phyloP scores from a whole-genome alignment of 306 rosid species.

The Dryas drummondii region DNA sequence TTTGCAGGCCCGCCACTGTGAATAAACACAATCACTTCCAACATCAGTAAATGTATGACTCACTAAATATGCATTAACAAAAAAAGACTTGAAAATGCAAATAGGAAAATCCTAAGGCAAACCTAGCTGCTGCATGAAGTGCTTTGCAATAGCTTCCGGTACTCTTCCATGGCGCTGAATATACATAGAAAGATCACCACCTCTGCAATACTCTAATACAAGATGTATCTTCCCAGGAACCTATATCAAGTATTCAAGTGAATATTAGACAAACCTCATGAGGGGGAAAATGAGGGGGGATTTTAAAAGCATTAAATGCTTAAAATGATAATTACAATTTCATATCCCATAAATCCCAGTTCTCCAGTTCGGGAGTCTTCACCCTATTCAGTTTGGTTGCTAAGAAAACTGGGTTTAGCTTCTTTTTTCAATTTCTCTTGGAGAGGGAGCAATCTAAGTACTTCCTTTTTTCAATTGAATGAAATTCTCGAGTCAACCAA shows the following conservation, averaged over 20 bases:
- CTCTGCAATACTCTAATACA: conserved; percentile 91
- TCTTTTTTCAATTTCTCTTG: not conserved
- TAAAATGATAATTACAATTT: not conserved
- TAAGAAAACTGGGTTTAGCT: not conserved
- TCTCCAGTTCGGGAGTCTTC: not conserved
- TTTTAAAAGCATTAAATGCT: not conserved
- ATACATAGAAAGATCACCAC: conserved; percentile 90
- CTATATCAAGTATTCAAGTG: conserved; percentile 47
- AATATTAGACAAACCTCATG: conserved; percentile 9
- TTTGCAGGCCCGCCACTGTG: conserved; percentile 91
- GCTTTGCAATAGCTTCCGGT: conserved; percentile 79
- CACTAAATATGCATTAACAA: not conserved
- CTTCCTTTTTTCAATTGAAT: no score
- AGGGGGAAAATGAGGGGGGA: not conserved
- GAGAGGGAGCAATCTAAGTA: no score
- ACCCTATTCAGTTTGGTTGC: not conserved
- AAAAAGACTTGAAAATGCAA: conserved; percentile 7
- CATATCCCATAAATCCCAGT: not conserved
- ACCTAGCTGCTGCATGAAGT: conserved; percentile 98
- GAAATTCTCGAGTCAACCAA: no score
- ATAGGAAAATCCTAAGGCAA: conserved; percentile 25
- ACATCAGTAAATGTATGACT: conserved; percentile 15
- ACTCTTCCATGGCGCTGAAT: conserved; percentile 85
- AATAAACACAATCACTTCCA: conserved; percentile 28
- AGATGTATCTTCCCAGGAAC: conserved; percentile 95